These are phyloP conservation scores for Scheffersomyces amazonensis DNA, from an alignment of 805 yeast genomes.

Conservation along the genomic window DNA sequence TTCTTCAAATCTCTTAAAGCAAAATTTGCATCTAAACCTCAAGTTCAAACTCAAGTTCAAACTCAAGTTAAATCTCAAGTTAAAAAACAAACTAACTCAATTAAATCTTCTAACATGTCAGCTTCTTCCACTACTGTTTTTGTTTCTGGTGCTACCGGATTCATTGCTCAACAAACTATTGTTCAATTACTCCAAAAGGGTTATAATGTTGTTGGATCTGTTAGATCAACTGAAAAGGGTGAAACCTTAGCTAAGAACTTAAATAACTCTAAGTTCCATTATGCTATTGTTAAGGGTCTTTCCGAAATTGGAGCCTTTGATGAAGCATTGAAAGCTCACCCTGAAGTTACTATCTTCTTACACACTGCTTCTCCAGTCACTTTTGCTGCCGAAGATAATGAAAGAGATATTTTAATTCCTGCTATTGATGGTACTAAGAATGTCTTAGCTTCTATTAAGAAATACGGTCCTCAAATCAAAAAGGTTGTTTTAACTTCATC, in stretches of 20 bases:
- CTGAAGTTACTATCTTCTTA: conserved; percentile 50
- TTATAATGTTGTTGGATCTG: conserved; percentile 50
- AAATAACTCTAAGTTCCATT: conserved; percentile 25
- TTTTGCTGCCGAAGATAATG: conserved; percentile 40
- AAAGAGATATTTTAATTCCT: conserved; percentile 51
- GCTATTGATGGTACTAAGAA: conserved; percentile 55
- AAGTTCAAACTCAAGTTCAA: no score
- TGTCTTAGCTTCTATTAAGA: conserved; percentile 45
- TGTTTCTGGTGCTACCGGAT: conserved; percentile 54
- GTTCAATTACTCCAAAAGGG: conserved; percentile 33
- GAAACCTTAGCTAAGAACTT: conserved; percentile 22
- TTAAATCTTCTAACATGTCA: no score
- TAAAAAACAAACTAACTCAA: no score
- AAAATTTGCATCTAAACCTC: no score
- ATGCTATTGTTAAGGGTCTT: conserved; percentile 47
- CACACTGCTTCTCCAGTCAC: conserved; percentile 62
- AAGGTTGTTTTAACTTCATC: conserved; percentile 49
- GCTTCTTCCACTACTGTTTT: conserved; percentile 26
- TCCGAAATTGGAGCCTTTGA: conserved; percentile 42
- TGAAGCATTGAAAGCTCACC: conserved; percentile 39
- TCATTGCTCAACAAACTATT: conserved; percentile 48
- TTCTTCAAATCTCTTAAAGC: no score
- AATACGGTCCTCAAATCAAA: conserved; percentile 38
- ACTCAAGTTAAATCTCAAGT: no score
- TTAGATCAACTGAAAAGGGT: conserved; percentile 42